These are phyloP conservation scores for Hamigera avellanea DNA, from an alignment of 495 filamentous ascomycete genomes.

Conservation along the genomic window DNA sequence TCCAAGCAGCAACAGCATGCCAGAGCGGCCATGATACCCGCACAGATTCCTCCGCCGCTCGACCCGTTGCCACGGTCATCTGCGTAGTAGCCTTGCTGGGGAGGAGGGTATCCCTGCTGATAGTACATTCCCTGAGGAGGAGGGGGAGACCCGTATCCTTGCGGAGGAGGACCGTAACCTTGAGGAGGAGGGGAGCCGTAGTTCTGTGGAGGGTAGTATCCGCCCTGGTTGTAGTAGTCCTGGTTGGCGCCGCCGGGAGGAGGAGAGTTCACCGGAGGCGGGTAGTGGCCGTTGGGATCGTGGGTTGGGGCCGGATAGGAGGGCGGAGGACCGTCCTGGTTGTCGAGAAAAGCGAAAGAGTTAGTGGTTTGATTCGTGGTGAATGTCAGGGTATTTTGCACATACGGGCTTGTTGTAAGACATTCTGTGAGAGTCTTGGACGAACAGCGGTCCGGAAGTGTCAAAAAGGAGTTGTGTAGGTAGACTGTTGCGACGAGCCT, in stretches of 20 bases:
- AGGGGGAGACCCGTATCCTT: slow-evolving; percentile 14
- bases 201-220: slow-evolving; percentile 13
- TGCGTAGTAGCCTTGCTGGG: slow-evolving; percentile 30
- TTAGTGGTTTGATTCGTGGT: slow-evolving; percentile 4
- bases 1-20: slow-evolving; percentile 47
- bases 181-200: slow-evolving; percentile 14
- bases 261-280: slow-evolving; percentile 5
- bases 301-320: slow-evolving; percentile 24
- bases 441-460: too few species aligned
- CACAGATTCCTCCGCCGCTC: slow-evolving; percentile 28
- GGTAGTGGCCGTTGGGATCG: slow-evolving; percentile 16
- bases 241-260: slow-evolving; percentile 15
- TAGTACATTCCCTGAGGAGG: slow-evolving; percentile 31
- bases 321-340: slow-evolving; percentile 28
- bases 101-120: slow-evolving; percentile 29
- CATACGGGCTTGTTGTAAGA: slow-evolving; percentile 29
- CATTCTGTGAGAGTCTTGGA: too few species aligned
- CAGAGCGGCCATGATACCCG: slow-evolving; percentile 35
- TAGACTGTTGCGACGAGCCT: too few species aligned
- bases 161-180: slow-evolving; percentile 1
- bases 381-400: slow-evolving; percentile 1
- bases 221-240: slow-evolving; percentile 20
- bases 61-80: slow-evolving; percentile 14
- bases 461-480: too few species aligned
- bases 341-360: neutral